phyloP scores from a whole-genome alignment of 345 rosid species.

The Abelmoschus esculentus region DNA sequence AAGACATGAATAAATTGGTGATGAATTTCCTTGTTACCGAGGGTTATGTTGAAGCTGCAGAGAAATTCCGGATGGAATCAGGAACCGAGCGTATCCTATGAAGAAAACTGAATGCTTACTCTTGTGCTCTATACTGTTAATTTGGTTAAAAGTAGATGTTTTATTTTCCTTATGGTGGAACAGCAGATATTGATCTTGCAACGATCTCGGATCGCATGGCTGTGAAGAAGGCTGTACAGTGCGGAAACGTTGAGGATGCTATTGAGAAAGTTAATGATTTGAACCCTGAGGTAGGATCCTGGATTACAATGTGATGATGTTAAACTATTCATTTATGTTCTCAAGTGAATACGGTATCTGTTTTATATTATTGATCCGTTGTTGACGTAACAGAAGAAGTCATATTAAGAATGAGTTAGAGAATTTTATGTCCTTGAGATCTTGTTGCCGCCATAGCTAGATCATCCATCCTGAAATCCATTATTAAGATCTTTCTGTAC shows the following conservation, averaged over 20 bases:
- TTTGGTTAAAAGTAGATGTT: background rate
- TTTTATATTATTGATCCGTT: background rate
- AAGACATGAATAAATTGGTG: constrained; percentile 89
- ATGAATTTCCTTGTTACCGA: constrained; percentile 98
- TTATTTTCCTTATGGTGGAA: constrained; percentile 40
- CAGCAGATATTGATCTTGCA: constrained; percentile 92
- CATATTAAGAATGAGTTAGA: background rate
- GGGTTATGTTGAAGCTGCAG: constrained; percentile 93
- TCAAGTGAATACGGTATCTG: background rate
- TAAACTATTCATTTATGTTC: too few species aligned
- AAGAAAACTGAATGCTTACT: background rate
- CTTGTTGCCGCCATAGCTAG: background rate
- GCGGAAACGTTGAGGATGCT: constrained; percentile 95
- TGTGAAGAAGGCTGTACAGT: constrained; percentile 91
- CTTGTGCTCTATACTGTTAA: background rate
- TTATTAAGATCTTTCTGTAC: background rate
- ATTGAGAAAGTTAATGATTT: constrained; percentile 40
- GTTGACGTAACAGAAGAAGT: background rate
- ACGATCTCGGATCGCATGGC: constrained; percentile 93
- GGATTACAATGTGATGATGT: background rate
- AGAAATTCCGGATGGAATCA: constrained; percentile 78
- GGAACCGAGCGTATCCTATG: constrained; percentile 87
- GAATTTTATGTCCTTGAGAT: too few species aligned
- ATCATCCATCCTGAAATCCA: background rate
- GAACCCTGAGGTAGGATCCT: background rate